Evolutionary conservation across 2,329 filamentous ascomycete species (phyloP).

Genomic region (Sporothrix schenckii): DNA sequence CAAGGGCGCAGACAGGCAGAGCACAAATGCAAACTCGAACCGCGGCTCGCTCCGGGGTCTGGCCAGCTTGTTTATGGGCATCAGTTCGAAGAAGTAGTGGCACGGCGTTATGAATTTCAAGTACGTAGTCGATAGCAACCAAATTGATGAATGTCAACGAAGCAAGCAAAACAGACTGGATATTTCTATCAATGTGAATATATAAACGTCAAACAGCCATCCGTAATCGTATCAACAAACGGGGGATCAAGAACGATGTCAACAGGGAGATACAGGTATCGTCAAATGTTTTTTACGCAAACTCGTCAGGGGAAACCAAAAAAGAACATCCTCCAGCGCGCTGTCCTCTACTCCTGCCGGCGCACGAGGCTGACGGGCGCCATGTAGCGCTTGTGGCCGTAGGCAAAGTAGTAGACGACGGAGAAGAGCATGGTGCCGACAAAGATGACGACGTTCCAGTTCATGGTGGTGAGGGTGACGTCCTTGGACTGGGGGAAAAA

Average conservation of each 20-base stretch:
- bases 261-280: slow-evolving; percentile 19
- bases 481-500: slow-evolving; percentile 51
- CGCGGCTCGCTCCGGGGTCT: slow-evolving; percentile 18
- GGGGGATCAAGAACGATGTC: background rate
- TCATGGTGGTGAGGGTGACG: slow-evolving; percentile 50
- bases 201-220: background rate
- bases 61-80: background rate
- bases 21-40: background rate
- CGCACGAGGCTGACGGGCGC: slow-evolving; percentile 38
- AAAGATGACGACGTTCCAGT: slow-evolving; percentile 55
- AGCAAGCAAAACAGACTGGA: background rate
- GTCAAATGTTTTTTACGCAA: background rate
- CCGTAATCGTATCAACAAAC: slow-evolving; percentile 18
- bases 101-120: background rate
- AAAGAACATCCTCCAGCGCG: no score
- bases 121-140: background rate
- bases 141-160: background rate
- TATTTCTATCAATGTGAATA: background rate
- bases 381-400: slow-evolving; percentile 38
- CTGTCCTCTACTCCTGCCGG: slow-evolving; percentile 26
- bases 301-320: background rate
- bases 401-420: slow-evolving; percentile 45
- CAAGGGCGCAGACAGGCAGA: background rate
- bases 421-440: slow-evolving; percentile 46
- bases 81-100: background rate